Conservation (phyloP, 805 yeast species). For the Monosporozyma yasuniensis region DNA sequence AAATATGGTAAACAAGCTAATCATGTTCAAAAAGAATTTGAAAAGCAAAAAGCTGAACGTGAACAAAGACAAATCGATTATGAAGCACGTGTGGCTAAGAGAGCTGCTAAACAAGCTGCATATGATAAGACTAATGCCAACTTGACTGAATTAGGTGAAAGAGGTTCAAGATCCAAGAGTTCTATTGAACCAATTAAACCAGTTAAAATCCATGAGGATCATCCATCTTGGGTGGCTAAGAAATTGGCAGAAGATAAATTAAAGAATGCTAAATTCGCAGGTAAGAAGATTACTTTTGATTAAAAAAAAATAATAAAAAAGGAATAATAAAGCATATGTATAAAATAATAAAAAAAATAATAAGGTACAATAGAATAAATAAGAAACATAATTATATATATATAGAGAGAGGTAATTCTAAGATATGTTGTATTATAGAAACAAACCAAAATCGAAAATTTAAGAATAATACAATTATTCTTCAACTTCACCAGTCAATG, state of each 20-base stretch:
- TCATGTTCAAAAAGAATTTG: slow-evolving; percentile 64
- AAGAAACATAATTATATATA: background rate
- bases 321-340: background rate
- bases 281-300: slow-evolving; percentile 79
- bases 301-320: slow-evolving; percentile 11
- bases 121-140: slow-evolving; percentile 17
- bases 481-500: slow-evolving; percentile 28
- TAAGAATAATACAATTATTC: slow-evolving; percentile 9
- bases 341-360: too few species aligned
- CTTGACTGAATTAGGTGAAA: slow-evolving; percentile 8
- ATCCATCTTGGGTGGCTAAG: slow-evolving; percentile 99
- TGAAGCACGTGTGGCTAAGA: slow-evolving; percentile 63
- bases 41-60: slow-evolving; percentile 44
- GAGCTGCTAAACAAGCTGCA: slow-evolving; percentile 45
- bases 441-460: background rate
- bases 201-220: slow-evolving; percentile 29
- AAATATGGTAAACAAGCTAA: slow-evolving; percentile 80
- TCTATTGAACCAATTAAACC: slow-evolving; percentile 7
- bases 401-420: slow-evolving; percentile 2
- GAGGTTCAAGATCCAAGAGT: slow-evolving; percentile 4
- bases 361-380: background rate
- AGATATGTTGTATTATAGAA: background rate
- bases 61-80: slow-evolving; percentile 53
- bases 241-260: slow-evolving; percentile 57
- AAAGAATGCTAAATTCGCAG: slow-evolving; percentile 60